phyloP scores from a whole-genome alignment of 1,284 basidiomycete genomes.

The Fomitopsis palustris region DNA sequence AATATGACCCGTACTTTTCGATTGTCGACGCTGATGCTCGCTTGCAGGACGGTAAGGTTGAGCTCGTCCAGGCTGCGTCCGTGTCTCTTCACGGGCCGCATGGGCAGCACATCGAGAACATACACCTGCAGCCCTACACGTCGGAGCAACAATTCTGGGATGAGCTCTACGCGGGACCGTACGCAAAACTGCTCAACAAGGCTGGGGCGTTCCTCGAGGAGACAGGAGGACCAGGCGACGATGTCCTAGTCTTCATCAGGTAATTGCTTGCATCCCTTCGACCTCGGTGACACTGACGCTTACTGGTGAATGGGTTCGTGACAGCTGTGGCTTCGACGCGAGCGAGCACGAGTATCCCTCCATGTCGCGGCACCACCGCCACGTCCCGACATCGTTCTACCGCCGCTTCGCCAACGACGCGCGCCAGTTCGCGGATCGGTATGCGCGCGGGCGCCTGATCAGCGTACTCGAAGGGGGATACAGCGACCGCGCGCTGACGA shows the following conservation, averaged over 20 bases:
- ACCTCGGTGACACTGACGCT: background rate
- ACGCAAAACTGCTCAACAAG: slow-evolving; percentile 66
- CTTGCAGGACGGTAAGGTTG: slow-evolving; percentile 74
- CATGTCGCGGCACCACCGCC: slow-evolving; percentile 93
- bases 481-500: slow-evolving; percentile 83
- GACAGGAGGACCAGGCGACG: slow-evolving; percentile 64
- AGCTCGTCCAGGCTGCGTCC: slow-evolving; percentile 82
- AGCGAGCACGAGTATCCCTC: slow-evolving; percentile 87
- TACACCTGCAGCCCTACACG: slow-evolving; percentile 80
- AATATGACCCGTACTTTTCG: background rate
- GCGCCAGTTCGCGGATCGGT: slow-evolving; percentile 60
- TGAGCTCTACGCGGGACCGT: slow-evolving; percentile 67
- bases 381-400: slow-evolving; percentile 88
- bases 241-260: slow-evolving; percentile 86
- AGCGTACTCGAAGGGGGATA: slow-evolving; percentile 96
- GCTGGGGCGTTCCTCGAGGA: slow-evolving; percentile 71
- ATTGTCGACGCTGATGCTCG: background rate
- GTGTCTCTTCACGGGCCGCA: slow-evolving; percentile 78
- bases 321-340: slow-evolving; percentile 88
- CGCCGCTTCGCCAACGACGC: slow-evolving; percentile 80
- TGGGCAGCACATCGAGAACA: slow-evolving; percentile 89
- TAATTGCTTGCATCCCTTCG: slow-evolving; percentile 19
- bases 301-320: too few relatives aligned
- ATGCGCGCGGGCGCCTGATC: slow-evolving; percentile 71
- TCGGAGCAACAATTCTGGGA: slow-evolving; percentile 78